These are phyloP conservation scores for Biscogniauxia mediterranea DNA, from an alignment of 2,329 filamentous ascomycete species.

Conservation along the genomic window DNA sequence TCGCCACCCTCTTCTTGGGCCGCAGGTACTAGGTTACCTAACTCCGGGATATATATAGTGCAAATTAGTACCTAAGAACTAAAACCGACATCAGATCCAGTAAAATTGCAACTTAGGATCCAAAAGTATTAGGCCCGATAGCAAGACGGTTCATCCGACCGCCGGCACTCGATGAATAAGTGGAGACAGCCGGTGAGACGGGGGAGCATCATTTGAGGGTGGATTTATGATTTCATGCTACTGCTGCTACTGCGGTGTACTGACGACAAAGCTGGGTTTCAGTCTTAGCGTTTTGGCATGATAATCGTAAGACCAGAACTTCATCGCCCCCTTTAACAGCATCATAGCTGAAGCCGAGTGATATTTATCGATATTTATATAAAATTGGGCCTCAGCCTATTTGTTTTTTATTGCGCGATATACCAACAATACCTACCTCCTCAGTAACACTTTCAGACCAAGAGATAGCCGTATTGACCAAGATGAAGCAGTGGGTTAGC, in stretches of 20 bases:
- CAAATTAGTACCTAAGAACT: not conserved
- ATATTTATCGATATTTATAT: not conserved
- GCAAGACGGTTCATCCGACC: not conserved
- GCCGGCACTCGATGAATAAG: not conserved
- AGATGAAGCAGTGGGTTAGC: constrained; percentile 52
- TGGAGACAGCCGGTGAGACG: not conserved
- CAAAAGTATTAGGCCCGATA: not conserved
- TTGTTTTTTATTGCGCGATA: not conserved
- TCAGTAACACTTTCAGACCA: not conserved
- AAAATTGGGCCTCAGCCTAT: too few species aligned
- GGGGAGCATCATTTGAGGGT: not conserved
- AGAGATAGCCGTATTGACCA: not conserved
- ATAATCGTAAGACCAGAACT: not conserved
- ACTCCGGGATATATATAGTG: not conserved
- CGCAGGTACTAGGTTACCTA: not conserved
- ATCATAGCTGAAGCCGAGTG: too few species aligned
- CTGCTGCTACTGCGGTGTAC: not conserved
- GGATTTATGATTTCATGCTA: not conserved
- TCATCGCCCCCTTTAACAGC: too few species aligned
- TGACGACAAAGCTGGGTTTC: not conserved
- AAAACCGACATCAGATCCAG: not conserved
- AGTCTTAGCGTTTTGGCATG: not conserved
- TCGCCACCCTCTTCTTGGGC: too few species aligned
- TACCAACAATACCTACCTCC: not conserved
- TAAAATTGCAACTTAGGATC: not conserved